phyloP scores from a whole-genome alignment of 305 asterid genomes.

The Fraxinus albicans region DNA sequence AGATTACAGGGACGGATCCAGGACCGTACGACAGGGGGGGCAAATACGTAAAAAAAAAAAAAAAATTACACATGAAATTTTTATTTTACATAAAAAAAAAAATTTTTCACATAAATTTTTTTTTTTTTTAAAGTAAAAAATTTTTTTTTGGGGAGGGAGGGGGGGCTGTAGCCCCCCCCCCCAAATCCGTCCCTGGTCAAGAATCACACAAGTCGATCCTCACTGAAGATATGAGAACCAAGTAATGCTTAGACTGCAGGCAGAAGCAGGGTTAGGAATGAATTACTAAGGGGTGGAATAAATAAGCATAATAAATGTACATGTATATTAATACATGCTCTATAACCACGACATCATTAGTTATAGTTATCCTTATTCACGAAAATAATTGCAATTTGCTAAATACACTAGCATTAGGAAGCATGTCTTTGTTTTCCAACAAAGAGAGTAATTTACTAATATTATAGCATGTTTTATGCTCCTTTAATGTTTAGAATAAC shows the following conservation, averaged over 20 bases:
- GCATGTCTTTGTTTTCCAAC: background rate
- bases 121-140: too few species aligned
- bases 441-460: background rate
- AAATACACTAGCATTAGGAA: background rate
- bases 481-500: background rate
- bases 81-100: too few species aligned
- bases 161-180: too few species aligned
- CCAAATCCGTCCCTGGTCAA: too few species aligned
- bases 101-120: too few species aligned
- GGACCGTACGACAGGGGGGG: too few species aligned
- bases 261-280: background rate
- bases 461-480: background rate
- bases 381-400: background rate
- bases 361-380: background rate
- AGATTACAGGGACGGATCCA: too few species aligned
- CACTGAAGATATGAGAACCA: slow-evolving; percentile 4
- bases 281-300: background rate
- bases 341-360: background rate
- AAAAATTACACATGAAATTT: too few species aligned
- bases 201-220: background rate
- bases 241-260: background rate
- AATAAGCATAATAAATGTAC: background rate
- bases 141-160: too few species aligned
- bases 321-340: background rate
- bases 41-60: too few species aligned